Base-by-base conservation (phyloP, 257 asterid genomes). In the Gentiana dahurica region DNA sequence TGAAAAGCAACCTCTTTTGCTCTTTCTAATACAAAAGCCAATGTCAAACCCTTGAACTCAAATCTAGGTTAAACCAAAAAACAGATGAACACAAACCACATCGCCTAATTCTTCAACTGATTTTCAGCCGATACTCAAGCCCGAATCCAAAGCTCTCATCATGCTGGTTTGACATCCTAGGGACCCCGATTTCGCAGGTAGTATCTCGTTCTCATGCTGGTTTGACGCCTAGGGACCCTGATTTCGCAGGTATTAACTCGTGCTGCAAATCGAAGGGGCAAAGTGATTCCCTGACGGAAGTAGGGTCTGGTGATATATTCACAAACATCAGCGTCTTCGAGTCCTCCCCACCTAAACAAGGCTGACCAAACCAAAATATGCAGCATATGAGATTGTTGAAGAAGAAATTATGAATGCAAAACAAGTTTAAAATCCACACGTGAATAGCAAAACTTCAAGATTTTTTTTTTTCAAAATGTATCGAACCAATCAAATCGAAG, bases 251-350 rank as follows among this genome's bases (percentile, higher is more conserved):
- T 81, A 53, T 93, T 93, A 11, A 93, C 97, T 47, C 95, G 73
- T 46, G 97, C 94, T 6, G 99, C 99, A 57, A 93, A 89, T 12
- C 97, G 77, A 4, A 93, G 95, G 24, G 99, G 65, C 99, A 86
- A 54, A 93, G 94, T 11, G 97, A 81, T 74, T 93, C 99, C 41
- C 96, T 89, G 1, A 72, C 71, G 0, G 99, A 93, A 35, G 94
- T 59, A 5, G 92, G 83, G 34, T 89, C 99, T 0, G 97, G 99
- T 2, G 99, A 79, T 43, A 93, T 66, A 55, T 93, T 93, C 44
- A 89, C 99, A 55, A 93, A 85, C 96, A 93, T 93, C 73, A 93
- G 46, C 0, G 94, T 89, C 81, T 93, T 93, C 2, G 99, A 89
- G 56, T 93, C 97, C 24, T 24, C 24, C 54, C 97, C 99, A 10